Evolutionary conservation across 1,284 basidiomycete species (phyloP), one percentile per base, ranked within the genome.

Genomic region (Mycena sp.): DNA sequence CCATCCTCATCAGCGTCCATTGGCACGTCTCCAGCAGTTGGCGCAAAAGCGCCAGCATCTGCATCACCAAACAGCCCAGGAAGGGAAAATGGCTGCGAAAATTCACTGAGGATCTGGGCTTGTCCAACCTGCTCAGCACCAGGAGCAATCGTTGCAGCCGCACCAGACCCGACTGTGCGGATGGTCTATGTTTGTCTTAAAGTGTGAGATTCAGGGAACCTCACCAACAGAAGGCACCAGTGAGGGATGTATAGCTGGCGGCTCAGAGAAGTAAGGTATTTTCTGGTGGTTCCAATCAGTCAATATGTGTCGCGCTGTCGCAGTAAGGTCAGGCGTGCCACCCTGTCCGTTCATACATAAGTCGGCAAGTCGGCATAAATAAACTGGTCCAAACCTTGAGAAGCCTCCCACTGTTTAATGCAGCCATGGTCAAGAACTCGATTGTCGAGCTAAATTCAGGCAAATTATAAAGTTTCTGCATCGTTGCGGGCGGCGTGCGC

Each of bases 261-360:
- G 94, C 1, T 81, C 76, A 1, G 94, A 94, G 78, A 85, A 93
- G 78, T 95, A 99, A 0, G 92, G 91, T 26, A 99, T 98, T 73
- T 95, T 96, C 72, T 98, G 95, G 67, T 94, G 88, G 73, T 99
- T 99, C 96, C 97, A 99, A 75, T 99, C 97, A 49, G 85, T 87
- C 4, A 99, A 78, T n/a, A 99, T 85, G 16, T 91, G 89, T 29
- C 94, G 88, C 0, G 96, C 95, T 0, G 94, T 87, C 0, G 90
- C 85, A 48, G 92, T 87, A 19, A 97, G 77, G 76, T 99, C 96
- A 0, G 97, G 96, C 2, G 95, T 91, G 59, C 96, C 97, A 30
- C 96, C 96, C 89, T 93, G 65, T 26, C 17, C 32, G 9, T 28
- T 62, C 9, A 59, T 45, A 19, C 17, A n/a, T 16, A 4, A 0